These are phyloP conservation scores for Phyllostachys edulis DNA, from an alignment of 176 grass and related monocot genomes.

Conservation along the genomic window DNA sequence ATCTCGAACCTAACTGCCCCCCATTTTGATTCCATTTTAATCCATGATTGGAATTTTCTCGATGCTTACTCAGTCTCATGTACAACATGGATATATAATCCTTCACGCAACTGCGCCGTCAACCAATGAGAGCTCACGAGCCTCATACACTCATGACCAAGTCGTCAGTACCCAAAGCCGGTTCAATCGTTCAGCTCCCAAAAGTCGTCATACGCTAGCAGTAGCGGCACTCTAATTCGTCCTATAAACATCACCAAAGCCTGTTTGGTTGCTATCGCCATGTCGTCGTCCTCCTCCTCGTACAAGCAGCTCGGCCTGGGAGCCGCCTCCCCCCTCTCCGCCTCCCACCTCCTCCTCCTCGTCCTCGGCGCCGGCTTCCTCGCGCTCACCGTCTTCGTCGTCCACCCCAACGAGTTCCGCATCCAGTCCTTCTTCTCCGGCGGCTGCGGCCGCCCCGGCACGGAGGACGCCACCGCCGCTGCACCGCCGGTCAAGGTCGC, in stretches of 20 bases:
- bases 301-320: slow-evolving; percentile 55
- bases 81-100: neutral
- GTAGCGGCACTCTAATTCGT: neutral
- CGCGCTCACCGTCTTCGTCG: slow-evolving; percentile 54
- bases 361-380: slow-evolving; percentile 50
- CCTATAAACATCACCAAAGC: neutral
- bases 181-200: neutral
- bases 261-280: neutral
- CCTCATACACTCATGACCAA: neutral
- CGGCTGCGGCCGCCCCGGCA: neutral
- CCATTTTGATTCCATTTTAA: neutral
- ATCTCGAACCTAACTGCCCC: neutral
- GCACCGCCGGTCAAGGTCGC: neutral
- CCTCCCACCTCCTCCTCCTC: slow-evolving; percentile 45
- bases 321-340: slow-evolving; percentile 16
- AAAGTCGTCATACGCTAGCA: neutral
- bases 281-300: slow-evolving; percentile 32
- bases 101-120: neutral
- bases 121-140: neutral
- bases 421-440: slow-evolving; percentile 48
- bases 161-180: neutral
- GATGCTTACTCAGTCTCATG: neutral
- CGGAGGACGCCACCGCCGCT: neutral
- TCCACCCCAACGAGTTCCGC: slow-evolving; percentile 55
- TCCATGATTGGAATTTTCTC: too few relatives aligned